Base-by-base conservation (phyloP, 306 rosid species). In the Oxytropis ochrocephala region DNA sequence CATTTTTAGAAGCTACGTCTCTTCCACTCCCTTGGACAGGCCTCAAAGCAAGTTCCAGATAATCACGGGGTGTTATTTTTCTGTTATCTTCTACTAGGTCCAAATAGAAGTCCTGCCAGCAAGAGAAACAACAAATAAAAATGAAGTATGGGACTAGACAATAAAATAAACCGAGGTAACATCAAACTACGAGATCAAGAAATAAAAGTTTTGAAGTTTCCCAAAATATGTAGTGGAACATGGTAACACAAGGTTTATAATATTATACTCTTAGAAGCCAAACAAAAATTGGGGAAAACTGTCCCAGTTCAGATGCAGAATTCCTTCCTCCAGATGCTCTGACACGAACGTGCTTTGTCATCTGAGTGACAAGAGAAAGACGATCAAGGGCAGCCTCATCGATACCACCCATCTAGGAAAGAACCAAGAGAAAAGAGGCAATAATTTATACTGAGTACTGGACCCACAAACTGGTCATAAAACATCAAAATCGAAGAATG, bases 1-100 rank as follows among this genome's bases (percentile, higher is more conserved):
- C 96, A 71, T 91, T 91, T 74, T 89, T 85, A 51, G 94, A 80
- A 33, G 75, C 87, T 58, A 89, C 79, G 11, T 89, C 97, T 80
- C 54, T 79, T 68, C 85, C 11, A 44, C 21, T 27, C 32, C 58
- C 55, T 9, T 64, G 64, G 13, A 88, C 91, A 27, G 94, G 88
- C 77, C 85, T 86, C 82, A 93, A 84, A 50, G 98, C 97, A 86
- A 86, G 82, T 78, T 93, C 98, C 53, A 93, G 73, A 80, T 93
- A 93, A 49, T 93, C 98, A 59, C 97, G 94, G 13, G 97, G 98
- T 8, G 98, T 93, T 82, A 90, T 93, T 78, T 83, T 93, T 83
- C 86, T 83, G 82, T 89, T 79, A 41, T 87, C 94, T 78, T 93
- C 98, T n/a, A 75, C 75, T 71, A 93, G 78, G 69, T 88, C 87